Conservation (phyloP, 768 basidiomycete genomes). For the Coprinopsis strossmayeri region DNA sequence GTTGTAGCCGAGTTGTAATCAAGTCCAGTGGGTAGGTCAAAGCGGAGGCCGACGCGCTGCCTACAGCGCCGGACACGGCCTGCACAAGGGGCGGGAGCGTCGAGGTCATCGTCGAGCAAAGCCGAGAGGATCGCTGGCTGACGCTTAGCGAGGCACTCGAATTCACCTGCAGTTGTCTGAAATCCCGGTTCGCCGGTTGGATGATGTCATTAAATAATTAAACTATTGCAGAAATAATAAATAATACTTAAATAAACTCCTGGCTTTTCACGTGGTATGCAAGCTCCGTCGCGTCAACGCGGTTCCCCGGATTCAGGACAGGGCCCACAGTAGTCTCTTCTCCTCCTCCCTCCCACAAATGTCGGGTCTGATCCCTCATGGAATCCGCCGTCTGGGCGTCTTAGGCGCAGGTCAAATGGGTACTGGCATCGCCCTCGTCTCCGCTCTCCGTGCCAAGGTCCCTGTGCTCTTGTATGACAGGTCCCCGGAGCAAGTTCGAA, state of each 20-base stretch:
- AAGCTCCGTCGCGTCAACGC: constrained; percentile 9
- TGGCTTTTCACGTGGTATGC: constrained; percentile 8
- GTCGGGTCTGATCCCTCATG: constrained; percentile 48
- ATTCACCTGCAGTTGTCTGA: no score
- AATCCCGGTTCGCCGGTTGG: not conserved
- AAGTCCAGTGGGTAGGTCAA: constrained; percentile 55
- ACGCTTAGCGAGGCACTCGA: no score
- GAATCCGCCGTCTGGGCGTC: constrained; percentile 69
- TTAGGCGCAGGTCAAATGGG: constrained; percentile 89
- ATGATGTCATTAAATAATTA: not conserved
- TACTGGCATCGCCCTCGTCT: constrained; percentile 84
- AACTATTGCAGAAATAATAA: not conserved
- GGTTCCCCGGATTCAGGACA: not conserved
- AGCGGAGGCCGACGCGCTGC: constrained; percentile 46
- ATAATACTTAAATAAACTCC: not conserved
- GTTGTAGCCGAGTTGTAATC: constrained; percentile 45
- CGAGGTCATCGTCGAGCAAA: constrained; percentile 37
- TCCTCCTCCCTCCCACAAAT: constrained; percentile 26
- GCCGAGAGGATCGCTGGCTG: not conserved
- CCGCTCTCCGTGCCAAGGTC: constrained; percentile 79
- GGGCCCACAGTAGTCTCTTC: not conserved
- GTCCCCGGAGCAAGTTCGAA: constrained; percentile 64
- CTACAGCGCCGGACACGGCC: constrained; percentile 50
- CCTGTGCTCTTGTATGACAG: constrained; percentile 83
- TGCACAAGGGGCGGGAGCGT: constrained; percentile 54